Evolutionary conservation across 768 basidiomycete genomes (phyloP), one percentile per base, ranked within the genome.

Genomic region (Mrakia gelida): DNA sequence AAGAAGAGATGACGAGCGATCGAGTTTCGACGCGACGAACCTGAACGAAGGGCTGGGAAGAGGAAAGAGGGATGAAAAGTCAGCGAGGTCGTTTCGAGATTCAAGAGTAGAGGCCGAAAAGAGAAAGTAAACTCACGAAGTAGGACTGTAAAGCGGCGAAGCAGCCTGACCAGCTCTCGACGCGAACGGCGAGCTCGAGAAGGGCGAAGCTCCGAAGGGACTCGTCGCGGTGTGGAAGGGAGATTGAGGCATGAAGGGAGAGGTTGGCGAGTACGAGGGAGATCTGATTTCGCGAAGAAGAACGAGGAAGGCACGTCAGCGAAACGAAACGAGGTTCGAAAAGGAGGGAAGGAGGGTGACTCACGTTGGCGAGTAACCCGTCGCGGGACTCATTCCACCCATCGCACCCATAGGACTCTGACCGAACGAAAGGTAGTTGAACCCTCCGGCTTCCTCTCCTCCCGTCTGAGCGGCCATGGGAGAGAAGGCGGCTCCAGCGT

Each of bases 401-500:
- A 82, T 79, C 18, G 92, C 90, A 52, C 92, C 90, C 80, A 91
- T 87, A 0, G 95, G 95, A 81, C 92, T 94, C 84, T 91, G 92
- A n/a, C 92, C 91, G 81, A 91, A 95, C 0, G 89, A 82, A 77
- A 88, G 86, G 81, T 91, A 90, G 61, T 87, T 88, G 87, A 92
- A 94, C 79, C 61, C 45, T 13, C 72, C 26, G 21, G 73, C 72
- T 52, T 73, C 73, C 13, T 78, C 72, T 23, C 71, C 77, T 28
- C 77, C 77, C n/a, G 26, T 91, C 92, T 70, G 67, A 79, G 91
- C 90, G 38, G 92, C 93, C 52, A 98, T 88, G 0, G 95, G 96
- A n/a, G 95, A 97, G 88, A 98, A 98, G 0, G 94, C 92, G 4
- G 91, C 88, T 76, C 94, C 93, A 92, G 86, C 0, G 87, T 59